phyloP scores from a whole-genome alignment of 2,329 filamentous ascomycete genomes.

The Phialophora macrospora region DNA sequence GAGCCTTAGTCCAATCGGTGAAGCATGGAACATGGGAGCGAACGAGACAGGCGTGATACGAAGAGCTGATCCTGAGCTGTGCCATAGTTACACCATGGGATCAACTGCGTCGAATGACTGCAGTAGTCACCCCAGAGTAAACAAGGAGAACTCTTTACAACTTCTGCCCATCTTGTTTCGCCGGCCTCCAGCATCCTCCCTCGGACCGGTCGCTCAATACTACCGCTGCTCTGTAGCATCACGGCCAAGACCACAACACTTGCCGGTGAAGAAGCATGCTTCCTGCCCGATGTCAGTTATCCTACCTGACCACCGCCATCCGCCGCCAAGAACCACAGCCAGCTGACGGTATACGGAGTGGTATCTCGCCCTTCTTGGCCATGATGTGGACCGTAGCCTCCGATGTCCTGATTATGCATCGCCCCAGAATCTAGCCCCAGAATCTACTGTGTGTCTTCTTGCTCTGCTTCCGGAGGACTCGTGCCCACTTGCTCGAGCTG shows the following conservation, averaged over 20 bases:
- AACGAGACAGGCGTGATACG: too few relatives aligned
- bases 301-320: not conserved
- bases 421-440: not conserved
- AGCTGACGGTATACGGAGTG: too few relatives aligned
- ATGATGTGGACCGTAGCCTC: conserved; percentile 19
- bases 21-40: not conserved
- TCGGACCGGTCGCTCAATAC: too few relatives aligned
- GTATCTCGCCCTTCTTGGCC: conserved; percentile 34
- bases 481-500: conserved; percentile 37
- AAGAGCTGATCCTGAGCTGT: too few relatives aligned
- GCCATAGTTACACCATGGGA: too few relatives aligned
- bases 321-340: conserved; percentile 21
- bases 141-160: too few relatives aligned
- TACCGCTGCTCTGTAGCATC: conserved; percentile 1
- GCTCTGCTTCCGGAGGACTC: not conserved
- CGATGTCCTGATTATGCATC: conserved; percentile 11
- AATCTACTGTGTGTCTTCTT: not conserved
- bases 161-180: not conserved
- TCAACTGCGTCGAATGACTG: too few relatives aligned
- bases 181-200: not conserved
- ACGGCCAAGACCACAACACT: not conserved
- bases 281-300: not conserved
- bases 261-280: not conserved
- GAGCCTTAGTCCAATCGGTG: not conserved
- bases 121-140: not conserved